A percentile compares a stretch with the other conserved stretches of the same genome.
Conservation (phyloP, 202 grass and related monocot genomes). For the Eragrostis tef region DNA sequence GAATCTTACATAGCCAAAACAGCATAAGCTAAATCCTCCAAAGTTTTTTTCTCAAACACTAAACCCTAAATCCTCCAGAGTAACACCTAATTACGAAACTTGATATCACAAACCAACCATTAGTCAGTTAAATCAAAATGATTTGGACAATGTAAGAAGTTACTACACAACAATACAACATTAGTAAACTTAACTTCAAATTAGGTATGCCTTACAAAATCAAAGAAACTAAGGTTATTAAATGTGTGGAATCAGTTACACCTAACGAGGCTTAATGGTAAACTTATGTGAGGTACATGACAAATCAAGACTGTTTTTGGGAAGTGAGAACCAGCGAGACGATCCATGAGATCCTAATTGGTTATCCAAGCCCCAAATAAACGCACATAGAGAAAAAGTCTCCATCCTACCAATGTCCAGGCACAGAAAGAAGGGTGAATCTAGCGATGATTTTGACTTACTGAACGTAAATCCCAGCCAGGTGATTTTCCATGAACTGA, state of each 20-base stretch:
- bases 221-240: conserved; percentile 8
- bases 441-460: conserved; percentile 50
- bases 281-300: neutral
- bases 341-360: too few species aligned
- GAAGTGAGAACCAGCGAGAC: too few species aligned
- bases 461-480: conserved; percentile 95
- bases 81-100: conserved; percentile 14
- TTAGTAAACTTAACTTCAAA: neutral
- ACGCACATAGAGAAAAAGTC: neutral
- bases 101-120: neutral
- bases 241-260: neutral
- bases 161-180: conserved; percentile 16
- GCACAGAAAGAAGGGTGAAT: neutral
- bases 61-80: neutral
- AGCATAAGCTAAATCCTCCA: neutral
- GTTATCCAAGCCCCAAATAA: neutral
- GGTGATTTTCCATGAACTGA: conserved; percentile 87
- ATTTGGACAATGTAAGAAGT: neutral
- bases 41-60: neutral
- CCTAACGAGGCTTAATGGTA: neutral
- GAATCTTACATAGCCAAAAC: neutral
- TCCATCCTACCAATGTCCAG: conserved; percentile 13
- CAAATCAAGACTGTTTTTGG: too few species aligned
- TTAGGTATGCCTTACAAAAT: conserved; percentile 3
- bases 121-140: neutral